phyloP scores from a whole-genome alignment of 805 yeast species.

The Ogataea chonburiensis region DNA sequence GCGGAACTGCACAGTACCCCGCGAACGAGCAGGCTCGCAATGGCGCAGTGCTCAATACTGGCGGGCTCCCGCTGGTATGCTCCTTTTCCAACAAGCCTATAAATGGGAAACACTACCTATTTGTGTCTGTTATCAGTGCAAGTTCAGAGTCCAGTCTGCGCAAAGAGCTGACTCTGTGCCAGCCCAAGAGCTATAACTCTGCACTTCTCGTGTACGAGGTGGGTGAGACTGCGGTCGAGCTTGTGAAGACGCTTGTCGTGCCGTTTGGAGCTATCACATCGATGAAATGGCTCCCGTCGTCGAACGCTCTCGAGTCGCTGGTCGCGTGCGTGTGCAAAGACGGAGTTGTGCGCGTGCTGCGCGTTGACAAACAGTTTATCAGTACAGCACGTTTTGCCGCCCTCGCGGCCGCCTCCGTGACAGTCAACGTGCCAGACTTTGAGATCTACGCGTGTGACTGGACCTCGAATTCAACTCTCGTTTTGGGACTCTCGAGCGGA shows the following conservation, averaged over 20 bases:
- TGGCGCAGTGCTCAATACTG: slow-evolving; percentile 31
- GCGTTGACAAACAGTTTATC: slow-evolving; percentile 20
- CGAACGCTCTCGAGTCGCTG: slow-evolving; percentile 16
- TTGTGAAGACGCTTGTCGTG: slow-evolving; percentile 20
- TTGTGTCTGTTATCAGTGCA: slow-evolving; percentile 25
- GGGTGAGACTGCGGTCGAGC: slow-evolving; percentile 4
- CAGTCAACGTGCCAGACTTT: slow-evolving; percentile 21
- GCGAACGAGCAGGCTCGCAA: slow-evolving; percentile 18
- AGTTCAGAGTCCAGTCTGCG: slow-evolving; percentile 13
- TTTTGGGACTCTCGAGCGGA: slow-evolving; percentile 31
- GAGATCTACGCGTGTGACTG: slow-evolving; percentile 29
- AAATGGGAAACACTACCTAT: slow-evolving; percentile 23
- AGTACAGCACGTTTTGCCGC: slow-evolving; percentile 8
- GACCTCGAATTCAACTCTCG: slow-evolving; percentile 25
- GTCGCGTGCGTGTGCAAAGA: slow-evolving; percentile 30
- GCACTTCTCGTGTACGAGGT: slow-evolving; percentile 27
- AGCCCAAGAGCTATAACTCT: slow-evolving; percentile 17
- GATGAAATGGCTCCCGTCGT: slow-evolving; percentile 28
- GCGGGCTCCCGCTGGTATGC: slow-evolving; percentile 31
- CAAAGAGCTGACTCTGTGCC: slow-evolving; percentile 19
- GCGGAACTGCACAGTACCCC: slow-evolving; percentile 20
- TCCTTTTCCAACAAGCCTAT: slow-evolving; percentile 28
- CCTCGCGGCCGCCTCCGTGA: slow-evolving; percentile 20
- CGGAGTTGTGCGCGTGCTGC: slow-evolving; percentile 27
- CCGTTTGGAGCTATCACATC: slow-evolving; percentile 27